Base-by-base conservation (phyloP, 2,329 filamentous ascomycete species). In the Zalaria sp. region DNA sequence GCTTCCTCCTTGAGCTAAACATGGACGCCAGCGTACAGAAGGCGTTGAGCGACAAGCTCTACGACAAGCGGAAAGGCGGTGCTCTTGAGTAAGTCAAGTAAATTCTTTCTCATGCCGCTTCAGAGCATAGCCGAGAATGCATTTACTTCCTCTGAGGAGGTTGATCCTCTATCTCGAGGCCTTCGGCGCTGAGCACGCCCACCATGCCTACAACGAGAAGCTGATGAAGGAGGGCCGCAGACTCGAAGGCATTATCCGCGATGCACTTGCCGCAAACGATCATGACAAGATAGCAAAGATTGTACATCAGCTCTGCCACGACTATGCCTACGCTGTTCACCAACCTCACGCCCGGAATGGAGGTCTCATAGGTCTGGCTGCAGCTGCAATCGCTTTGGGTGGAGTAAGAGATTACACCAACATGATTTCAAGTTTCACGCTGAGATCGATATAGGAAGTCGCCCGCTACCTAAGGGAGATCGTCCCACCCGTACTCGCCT, bases 291-390 rank as follows among this genome's bases (percentile, higher is more conserved):
- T 98, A 51, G 75, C 81, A 52, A 82, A 80, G 54, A 89, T 96
- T 43, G 85, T 98, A 46, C 83, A 94, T 55, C 89, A 98, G 68
- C 79, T 98, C 46, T 95, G 88, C 62, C 88, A 94, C 59, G 91
- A 98, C 53, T 98, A 89, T 67, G 91, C 91, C 39, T 98, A 96
- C 61, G 88, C 89, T 36, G 87, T 95, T 35, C 87, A 98, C 61
- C 88, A 95, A 57, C 88, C 91, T 41, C 88, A 98, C 68, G 89
- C 91, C 40, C 75, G 91, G 45, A 98, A 98, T 67, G 91, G 91
- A 49, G 91, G 91, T 37, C 73, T 98, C 51, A 98, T 98, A 53
- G 91, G 91, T 9, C 69, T 98, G 53, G 91, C 91, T 40, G 91
- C 91, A 4, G 91, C 91, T 38, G 91, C 89, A 42, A 98, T 98